phyloP scores from a whole-genome alignment of 2,329 filamentous ascomycete genomes.

The Monosporascus sp. region DNA sequence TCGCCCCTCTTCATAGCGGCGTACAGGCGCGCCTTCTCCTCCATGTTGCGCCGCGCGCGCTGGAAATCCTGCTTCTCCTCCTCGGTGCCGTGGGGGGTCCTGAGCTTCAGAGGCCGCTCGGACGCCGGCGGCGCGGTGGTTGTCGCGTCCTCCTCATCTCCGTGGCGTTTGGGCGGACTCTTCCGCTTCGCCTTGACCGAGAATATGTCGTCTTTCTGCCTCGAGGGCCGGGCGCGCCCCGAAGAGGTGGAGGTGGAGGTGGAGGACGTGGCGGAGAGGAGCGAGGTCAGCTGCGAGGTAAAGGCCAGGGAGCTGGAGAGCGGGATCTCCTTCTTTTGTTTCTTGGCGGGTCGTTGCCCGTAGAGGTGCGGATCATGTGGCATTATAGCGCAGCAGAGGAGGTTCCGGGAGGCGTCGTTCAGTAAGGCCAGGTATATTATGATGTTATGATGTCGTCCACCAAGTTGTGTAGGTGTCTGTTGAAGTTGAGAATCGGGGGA shows the following conservation, averaged over 20 bases:
- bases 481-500: neutral
- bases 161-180: conserved; percentile 53
- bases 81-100: conserved; percentile 49
- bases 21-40: conserved; percentile 85
- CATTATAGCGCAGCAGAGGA: conserved; percentile 32
- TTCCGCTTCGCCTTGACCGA: conserved; percentile 40
- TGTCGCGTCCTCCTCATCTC: conserved; percentile 49
- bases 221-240: conserved; percentile 50
- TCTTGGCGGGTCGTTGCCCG: conserved; percentile 66
- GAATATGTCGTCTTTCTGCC: conserved; percentile 65
- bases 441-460: neutral
- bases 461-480: neutral
- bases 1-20: conserved; percentile 88
- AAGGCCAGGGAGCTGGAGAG: conserved; percentile 76
- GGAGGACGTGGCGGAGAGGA: conserved; percentile 58
- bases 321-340: conserved; percentile 62
- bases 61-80: conserved; percentile 64
- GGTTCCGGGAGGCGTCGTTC: no score
- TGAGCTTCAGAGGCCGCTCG: conserved; percentile 40
- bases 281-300: conserved; percentile 76
- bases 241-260: conserved; percentile 34
- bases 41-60: conserved; percentile 74
- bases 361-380: conserved; percentile 69
- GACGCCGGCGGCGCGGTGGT: conserved; percentile 34
- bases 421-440: no score